Conservation (phyloP, 495 filamentous ascomycete genomes). For the Annulohypoxylon nitens region DNA sequence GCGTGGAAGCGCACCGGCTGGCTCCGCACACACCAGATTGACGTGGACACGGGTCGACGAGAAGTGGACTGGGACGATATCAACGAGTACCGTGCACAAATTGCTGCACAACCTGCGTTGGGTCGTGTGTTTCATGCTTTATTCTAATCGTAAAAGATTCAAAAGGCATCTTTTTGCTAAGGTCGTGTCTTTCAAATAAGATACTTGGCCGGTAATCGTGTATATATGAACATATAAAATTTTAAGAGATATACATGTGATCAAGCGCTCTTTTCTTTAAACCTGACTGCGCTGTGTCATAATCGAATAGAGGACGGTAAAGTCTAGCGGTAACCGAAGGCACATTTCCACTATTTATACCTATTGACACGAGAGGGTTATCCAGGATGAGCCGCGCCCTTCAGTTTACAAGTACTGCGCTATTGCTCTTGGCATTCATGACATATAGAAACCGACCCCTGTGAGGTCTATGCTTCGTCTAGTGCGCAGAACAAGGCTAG, state of each 20-base stretch:
- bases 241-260: background rate
- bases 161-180: background rate
- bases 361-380: background rate
- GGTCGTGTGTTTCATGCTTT: slow-evolving; percentile 59
- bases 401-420: background rate
- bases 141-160: slow-evolving; percentile 56
- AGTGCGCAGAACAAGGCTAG: too few relatives aligned
- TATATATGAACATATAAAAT: slow-evolving; percentile 26
- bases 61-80: slow-evolving; percentile 69
- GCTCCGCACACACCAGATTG: slow-evolving; percentile 67
- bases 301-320: background rate
- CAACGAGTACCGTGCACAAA: slow-evolving; percentile 57
- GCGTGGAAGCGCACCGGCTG: slow-evolving; percentile 72
- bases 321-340: background rate
- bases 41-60: slow-evolving; percentile 72
- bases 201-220: background rate
- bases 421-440: background rate
- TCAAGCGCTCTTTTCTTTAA: background rate
- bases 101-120: slow-evolving; percentile 66
- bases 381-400: slow-evolving; percentile 1
- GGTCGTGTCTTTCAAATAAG: background rate
- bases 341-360: background rate
- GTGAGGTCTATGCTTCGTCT: background rate
- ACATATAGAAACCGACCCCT: background rate
- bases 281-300: background rate